Base-by-base conservation (phyloP, 352 stramenopile genomes). In the Elongisporangium prolatum region DNA sequence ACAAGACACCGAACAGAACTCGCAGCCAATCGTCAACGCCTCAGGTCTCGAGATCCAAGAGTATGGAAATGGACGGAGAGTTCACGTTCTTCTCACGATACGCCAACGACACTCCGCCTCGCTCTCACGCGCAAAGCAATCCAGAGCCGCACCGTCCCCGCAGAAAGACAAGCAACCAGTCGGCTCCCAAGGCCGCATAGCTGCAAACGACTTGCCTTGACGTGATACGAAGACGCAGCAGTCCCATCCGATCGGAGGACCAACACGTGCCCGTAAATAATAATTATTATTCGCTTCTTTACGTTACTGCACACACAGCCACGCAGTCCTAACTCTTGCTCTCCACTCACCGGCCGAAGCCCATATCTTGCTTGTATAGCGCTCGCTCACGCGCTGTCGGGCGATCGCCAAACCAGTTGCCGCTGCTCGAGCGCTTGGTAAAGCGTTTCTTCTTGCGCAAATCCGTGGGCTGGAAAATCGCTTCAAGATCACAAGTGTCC, bases 281-380 rank as follows among this genome's bases (percentile, higher is more conserved):
- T 40, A 40, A 40, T 40, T 40, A 40, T 40, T 40, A 40, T 40
- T 40, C 28, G 4, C 28, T 40, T 40, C 28, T 40, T 40, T 40
- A 40, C 28, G 28, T 40, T 40, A 40, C 28, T 40, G 28, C 28
- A 40, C 28, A 40, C 28, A 14, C 28, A 40, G 28, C 28, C 28
- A 40, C 28, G 9, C 28, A 40, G 4, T 40, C 28, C 28, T 34
- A 34, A 13, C 28, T 40, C 28, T 40, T 25, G 61, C 28, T 21
- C 40, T 24, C 21, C 56, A 49, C 50, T 73, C 56, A 91, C 48
- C 71, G 69, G 9, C 76, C 52, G 51, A 91, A 95, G 17, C 86
- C 86, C 86, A 95, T 95, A 20, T 91, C 86, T 48, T 70, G 78
- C 57, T 89, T 88, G 68, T 95, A 95, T 37, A 89, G 64, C 6